Evolutionary conservation across 176 grass and related monocot genomes (phyloP).

Genomic region (Avena atlantica): DNA sequence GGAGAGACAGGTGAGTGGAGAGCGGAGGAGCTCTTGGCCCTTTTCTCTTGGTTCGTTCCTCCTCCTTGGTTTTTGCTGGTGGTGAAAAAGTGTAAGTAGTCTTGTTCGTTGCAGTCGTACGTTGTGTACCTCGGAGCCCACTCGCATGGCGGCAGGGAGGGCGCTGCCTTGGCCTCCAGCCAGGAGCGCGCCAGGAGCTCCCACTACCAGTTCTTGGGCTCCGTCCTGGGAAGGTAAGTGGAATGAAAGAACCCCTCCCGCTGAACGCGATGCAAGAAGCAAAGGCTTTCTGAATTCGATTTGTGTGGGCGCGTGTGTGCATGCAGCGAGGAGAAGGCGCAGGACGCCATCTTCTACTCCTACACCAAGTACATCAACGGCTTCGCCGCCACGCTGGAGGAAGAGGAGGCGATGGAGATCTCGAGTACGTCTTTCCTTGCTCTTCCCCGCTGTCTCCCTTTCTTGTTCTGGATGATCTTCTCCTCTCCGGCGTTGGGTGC

Average conservation of each 20-base stretch:
- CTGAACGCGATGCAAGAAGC: not conserved
- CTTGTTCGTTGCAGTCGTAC: conserved; percentile 59
- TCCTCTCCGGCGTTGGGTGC: not conserved
- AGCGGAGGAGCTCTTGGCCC: not conserved
- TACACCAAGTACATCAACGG: conserved; percentile 93
- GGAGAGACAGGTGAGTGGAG: conserved; percentile 44
- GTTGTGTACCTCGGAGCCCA: conserved; percentile 81
- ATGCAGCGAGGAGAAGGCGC: conserved; percentile 69
- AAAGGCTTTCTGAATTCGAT: not conserved
- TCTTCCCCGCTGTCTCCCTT: not conserved
- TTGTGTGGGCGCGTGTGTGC: too few species aligned
- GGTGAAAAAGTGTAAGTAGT: not conserved
- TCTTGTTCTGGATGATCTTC: not conserved
- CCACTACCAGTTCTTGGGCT: conserved; percentile 69
- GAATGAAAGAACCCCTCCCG: too few species aligned
- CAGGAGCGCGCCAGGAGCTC: conserved; percentile 54
- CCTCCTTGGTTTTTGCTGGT: not conserved
- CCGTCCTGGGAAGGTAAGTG: conserved; percentile 64
- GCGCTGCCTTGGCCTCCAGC: conserved; percentile 36
- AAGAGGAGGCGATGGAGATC: conserved; percentile 60
- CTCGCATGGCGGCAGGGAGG: conserved; percentile 55
- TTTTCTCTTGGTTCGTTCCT: not conserved
- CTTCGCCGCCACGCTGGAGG: conserved; percentile 80
- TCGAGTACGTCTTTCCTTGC: conserved; percentile 44
- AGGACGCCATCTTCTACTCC: conserved; percentile 88